Base-by-base conservation (phyloP, 2,329 filamentous ascomycete genomes). In the Aspergillus neoniger region DNA sequence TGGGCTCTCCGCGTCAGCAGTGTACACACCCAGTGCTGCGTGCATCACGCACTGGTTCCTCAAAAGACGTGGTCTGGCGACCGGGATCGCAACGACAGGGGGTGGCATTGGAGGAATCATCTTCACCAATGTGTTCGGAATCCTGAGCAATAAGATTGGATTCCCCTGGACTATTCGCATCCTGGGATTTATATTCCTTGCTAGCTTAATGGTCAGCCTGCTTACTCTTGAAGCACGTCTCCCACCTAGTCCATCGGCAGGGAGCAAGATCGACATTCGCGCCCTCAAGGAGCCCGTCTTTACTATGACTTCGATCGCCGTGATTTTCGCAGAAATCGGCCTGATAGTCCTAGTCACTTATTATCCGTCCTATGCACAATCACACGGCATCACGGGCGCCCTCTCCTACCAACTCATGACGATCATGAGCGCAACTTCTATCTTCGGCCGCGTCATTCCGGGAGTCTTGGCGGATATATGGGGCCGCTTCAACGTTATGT, bases 401-500 rank as follows among this genome's bases (percentile, higher is more conserved):
- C 32, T 69, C 3, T 57, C 65, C 8, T 68, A 68, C 36, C 50
- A 64, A 2, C 67, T 71, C 1, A 53, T 64, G n/a, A 60, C 60
- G 4, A 64, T 69, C 36, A 56, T 70, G 47, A 71, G 56, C 38
- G 56, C 56, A 8, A 28, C 52, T 1, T 58, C 58, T 36, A 62
- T 71, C 9, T 36, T 64, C 6, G 71, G 71, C 2, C 67, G 71
- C 1, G n/a, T 64, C 12, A 41, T 72, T 8, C 67, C 71, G 5
- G 71, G 70, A 2, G 61, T 66, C 4, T 47, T 69, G n/a, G 67
- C 71, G 0, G 71, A 73, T 36, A 57, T 56, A 12, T 53, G 58
- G 19, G 71, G 71, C 6, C 64, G 68, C 2, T 72, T 69, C 36
- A 73, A 72, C 47, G 60, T 64, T 12, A 70, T 72, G 63, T 61